Evolutionary conservation across 2,329 filamentous ascomycete genomes (phyloP), one percentile per base, ranked within the genome.

Genomic region (Fusarium chaquense): DNA sequence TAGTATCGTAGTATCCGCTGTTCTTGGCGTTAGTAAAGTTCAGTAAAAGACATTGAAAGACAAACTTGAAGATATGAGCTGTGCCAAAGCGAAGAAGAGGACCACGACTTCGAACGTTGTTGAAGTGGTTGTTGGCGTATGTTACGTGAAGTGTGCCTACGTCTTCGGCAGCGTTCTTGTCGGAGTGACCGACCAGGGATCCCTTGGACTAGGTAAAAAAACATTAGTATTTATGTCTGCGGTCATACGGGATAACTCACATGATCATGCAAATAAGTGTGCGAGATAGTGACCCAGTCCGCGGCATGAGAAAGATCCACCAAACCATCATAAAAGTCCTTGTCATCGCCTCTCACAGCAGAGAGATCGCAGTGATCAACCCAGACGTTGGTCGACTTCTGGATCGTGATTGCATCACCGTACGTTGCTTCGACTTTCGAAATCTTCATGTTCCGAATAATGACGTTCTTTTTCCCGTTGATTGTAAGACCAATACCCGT

Each of bases 41-140:
- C 20, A 13, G 2, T 5, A 3, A 2, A 2, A 5, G 12, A 12
- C 4, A 2, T 3, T 13, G 0, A 3, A 3, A 5, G 4, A 52
- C 58, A 5, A 1, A 72, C 70, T 77, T 78, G 64, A 77, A 79
- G 58, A 81, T 69, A 74, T 90, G 88, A 6, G 82, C 87, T 9
- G 86, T 90, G 8, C 88, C 89, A 77, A 90, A 90, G 63, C 88
- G 86, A 71, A 89, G 76, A 4, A 83, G 86, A 0, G 89, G 89
- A 0, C 80, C 81, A 56, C 88, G 88, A 16, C 85, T 88, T 80
- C 89, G 86, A 65, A 90, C 78, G 78, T 90, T 89, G 63, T 78
- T 71, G 80, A 82, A 90, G 81, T 87, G 82, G 83, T 90, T 90
- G 79, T 89, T 85, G 77, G 83, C 82, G 74, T 88, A 88, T 26